Conservation (phyloP, 2,329 filamentous ascomycete genomes). For the Dactylellina leptospora region DNA sequence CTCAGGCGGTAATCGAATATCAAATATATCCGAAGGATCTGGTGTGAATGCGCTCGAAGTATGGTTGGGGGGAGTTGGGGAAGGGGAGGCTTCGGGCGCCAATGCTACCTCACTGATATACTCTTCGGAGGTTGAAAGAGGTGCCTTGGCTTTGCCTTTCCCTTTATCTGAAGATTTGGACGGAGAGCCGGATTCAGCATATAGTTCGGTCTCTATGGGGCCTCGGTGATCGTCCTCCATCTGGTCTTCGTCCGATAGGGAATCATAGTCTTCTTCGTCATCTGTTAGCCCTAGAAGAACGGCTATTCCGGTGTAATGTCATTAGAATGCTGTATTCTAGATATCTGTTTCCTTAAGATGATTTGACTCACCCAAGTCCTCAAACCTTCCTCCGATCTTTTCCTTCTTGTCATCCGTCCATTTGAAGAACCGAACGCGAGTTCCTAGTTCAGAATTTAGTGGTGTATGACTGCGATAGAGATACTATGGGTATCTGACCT, state of each 20-base stretch:
- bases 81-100: background rate
- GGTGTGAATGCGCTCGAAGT: conserved; percentile 31
- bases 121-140: conserved; percentile 6
- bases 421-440: conserved; percentile 49
- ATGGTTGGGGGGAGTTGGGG: conserved; percentile 35
- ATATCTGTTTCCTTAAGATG: background rate
- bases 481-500: too few species aligned
- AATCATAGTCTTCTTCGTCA: conserved; percentile 50
- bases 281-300: conserved; percentile 45
- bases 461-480: too few species aligned
- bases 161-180: conserved; percentile 19
- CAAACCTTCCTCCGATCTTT: conserved; percentile 28
- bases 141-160: conserved; percentile 33
- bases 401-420: conserved; percentile 48
- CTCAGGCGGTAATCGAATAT: conserved; percentile 41
- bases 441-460: conserved; percentile 16
- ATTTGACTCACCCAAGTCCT: conserved; percentile 44
- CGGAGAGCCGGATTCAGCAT: conserved; percentile 3
- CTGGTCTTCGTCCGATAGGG: conserved; percentile 36
- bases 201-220: background rate
- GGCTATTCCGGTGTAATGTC: background rate
- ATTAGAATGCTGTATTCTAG: background rate
- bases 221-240: conserved; percentile 6
- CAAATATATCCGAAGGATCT: conserved; percentile 42
- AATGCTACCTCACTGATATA: background rate